Evolutionary conservation across 768 basidiomycete genomes (phyloP).

Genomic region (Tulasnella sp.): DNA sequence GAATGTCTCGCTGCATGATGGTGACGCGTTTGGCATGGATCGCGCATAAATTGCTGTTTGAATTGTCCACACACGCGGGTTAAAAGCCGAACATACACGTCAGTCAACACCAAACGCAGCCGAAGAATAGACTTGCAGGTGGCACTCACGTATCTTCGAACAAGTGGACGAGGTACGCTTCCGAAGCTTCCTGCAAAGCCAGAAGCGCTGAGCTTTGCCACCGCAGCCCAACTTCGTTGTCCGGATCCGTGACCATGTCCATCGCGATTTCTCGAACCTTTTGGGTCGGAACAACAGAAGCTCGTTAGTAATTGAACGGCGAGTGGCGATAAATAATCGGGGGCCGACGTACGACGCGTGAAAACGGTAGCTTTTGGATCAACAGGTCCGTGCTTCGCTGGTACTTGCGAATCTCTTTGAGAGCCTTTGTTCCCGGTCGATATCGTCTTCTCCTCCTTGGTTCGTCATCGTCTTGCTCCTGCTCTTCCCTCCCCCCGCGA

Average conservation of each 20-base stretch:
- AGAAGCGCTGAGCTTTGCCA: constrained; percentile 96
- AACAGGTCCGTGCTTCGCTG: constrained; percentile 91
- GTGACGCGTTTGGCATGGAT: constrained; percentile 98
- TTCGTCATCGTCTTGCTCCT: constrained; percentile 13
- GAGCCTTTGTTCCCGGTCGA: constrained; percentile 86
- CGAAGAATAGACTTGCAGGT: not conserved
- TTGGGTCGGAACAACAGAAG: not conserved
- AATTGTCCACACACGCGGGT: not conserved
- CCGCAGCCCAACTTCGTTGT: constrained; percentile 62
- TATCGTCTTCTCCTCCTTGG: constrained; percentile 61
- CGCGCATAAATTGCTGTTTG: constrained; percentile 84
- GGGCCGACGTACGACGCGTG: constrained; percentile 71
- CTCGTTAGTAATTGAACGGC: not conserved
- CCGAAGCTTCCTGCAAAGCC: constrained; percentile 95
- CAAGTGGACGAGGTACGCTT: constrained; percentile 91
- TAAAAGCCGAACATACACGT: not conserved
- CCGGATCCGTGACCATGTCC: constrained; percentile 77
- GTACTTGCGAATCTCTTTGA: constrained; percentile 92
- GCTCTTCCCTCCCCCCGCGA: not conserved
- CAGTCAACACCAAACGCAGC: constrained; percentile 17
- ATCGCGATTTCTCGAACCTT: constrained; percentile 94
- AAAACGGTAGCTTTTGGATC: constrained; percentile 86
- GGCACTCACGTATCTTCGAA: constrained; percentile 95
- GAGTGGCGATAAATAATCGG: not conserved
- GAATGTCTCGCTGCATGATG: constrained; percentile 96